Evolutionary conservation across 2,329 filamentous ascomycete species (phyloP).

Genomic region (Phoma sp.): DNA sequence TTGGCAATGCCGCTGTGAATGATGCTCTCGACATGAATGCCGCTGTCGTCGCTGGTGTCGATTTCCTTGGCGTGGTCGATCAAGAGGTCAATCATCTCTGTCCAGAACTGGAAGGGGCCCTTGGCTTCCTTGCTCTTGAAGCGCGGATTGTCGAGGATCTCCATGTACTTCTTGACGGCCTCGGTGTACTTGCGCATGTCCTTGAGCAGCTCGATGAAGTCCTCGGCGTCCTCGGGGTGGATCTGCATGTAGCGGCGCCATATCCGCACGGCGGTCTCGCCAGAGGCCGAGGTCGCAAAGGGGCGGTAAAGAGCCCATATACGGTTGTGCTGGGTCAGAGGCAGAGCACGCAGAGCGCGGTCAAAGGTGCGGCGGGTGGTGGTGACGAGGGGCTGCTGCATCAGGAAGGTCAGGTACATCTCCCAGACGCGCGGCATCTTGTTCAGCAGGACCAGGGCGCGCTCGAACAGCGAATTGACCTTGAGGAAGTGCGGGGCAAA

Average conservation of each 20-base stretch:
- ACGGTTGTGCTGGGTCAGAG: conserved; percentile 91
- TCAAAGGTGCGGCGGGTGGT: conserved; percentile 88
- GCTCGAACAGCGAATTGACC: conserved; percentile 93
- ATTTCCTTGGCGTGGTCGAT: conserved; percentile 90
- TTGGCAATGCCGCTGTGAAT: conserved; percentile 88
- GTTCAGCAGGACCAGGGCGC: conserved; percentile 89
- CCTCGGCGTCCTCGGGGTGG: conserved; percentile 92
- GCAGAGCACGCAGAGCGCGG: conserved; percentile 85
- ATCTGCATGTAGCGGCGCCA: conserved; percentile 98
- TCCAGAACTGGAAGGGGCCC: conserved; percentile 96
- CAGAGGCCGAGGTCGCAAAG: conserved; percentile 89
- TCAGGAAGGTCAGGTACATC: conserved; percentile 90
- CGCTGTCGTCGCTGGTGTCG: conserved; percentile 77
- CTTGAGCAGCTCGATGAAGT: conserved; percentile 88
- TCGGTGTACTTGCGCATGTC: conserved; percentile 86
- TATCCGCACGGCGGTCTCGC: conserved; percentile 87
- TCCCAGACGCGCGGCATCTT: conserved; percentile 99
- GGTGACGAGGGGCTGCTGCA: conserved; percentile 90
- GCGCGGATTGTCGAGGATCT: conserved; percentile 85
- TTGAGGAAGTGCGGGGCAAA: conserved; percentile 85
- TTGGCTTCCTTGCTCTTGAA: conserved; percentile 94
- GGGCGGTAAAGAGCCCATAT: conserved; percentile 92
- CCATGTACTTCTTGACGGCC: conserved; percentile 88
- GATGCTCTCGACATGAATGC: conserved; percentile 89
- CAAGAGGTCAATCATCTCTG: conserved; percentile 92